These are phyloP conservation scores for Alternaria arbusti DNA, from an alignment of 2,329 filamentous ascomycete species.

Conservation along the genomic window DNA sequence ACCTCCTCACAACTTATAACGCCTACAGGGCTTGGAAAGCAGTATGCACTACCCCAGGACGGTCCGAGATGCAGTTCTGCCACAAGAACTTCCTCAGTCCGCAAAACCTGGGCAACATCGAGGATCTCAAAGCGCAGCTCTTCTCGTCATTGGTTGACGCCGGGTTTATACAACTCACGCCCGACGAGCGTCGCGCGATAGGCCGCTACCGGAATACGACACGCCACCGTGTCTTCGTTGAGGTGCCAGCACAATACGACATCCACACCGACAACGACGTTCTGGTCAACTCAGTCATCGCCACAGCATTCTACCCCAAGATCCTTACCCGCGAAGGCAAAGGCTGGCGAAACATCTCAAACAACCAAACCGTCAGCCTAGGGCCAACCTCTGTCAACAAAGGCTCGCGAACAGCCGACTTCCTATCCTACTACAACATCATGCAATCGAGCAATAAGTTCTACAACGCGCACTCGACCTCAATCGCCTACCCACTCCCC, in stretches of 20 bases:
- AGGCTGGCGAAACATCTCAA: constrained; percentile 88
- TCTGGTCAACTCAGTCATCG: constrained; percentile 80
- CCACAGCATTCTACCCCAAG: constrained; percentile 96
- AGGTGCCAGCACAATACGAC: constrained; percentile 78
- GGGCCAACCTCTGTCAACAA: constrained; percentile 92
- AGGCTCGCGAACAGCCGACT: constrained; percentile 65
- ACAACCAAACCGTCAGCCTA: constrained; percentile 87
- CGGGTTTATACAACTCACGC: constrained; percentile 77
- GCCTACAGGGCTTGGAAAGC: constrained; percentile 90
- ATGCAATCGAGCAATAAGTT: constrained; percentile 87
- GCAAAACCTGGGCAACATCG: constrained; percentile 89
- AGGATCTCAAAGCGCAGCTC: constrained; percentile 93
- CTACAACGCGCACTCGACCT: constrained; percentile 79
- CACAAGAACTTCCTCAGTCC: constrained; percentile 90
- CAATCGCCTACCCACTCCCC: constrained; percentile 79
- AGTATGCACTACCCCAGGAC: constrained; percentile 72
- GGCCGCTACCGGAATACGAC: constrained; percentile 71
- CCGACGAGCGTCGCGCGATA: constrained; percentile 73
- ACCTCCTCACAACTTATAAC: constrained; percentile 91
- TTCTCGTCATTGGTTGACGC: constrained; percentile 85
- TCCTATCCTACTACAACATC: constrained; percentile 95
- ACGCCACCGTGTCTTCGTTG: constrained; percentile 77
- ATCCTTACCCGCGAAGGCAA: constrained; percentile 83
- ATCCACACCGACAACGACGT: constrained; percentile 80
- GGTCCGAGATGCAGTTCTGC: constrained; percentile 88